Base-by-base conservation (phyloP, 2,329 filamentous ascomycete species). In the Claviceps fusiformis region DNA sequence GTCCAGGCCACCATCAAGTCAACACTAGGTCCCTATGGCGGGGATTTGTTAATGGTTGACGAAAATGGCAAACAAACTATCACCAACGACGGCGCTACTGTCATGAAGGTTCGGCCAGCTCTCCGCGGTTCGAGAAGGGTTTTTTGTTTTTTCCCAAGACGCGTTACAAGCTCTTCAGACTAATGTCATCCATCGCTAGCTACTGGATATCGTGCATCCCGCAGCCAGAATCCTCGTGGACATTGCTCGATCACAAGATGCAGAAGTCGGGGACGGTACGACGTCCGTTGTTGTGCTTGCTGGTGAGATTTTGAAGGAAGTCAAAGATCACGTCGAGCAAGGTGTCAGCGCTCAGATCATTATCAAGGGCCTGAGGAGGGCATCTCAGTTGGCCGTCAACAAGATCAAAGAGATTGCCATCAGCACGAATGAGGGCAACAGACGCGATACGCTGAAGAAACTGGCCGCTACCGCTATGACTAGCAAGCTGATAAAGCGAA, bases 331-430 rank as follows among this genome's bases (percentile, higher is more conserved):
- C 66, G 92, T 98, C 56, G 93, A 98, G 75, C 88, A 95, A 71
- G 93, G 93, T 57, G 88, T 97, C 65, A 96, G 91, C 79, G 88
- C 91, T 68, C 93, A 97, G 78, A 89, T 90, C 59, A 96, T 98
- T 71, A 89, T 97, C 72, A 98, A 97, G 79, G 92, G 89, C 57
- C 75, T 98, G 69, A 82, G 93, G 73, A 89, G 86, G 75, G 89
- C 92, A 10, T 89, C 86, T 52, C 76, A 80, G 61, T 88, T 97
- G 82, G 92, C 93, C 19, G 89, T 97, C 70, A 97, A 97, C 79
- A 97, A 96, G 79, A 86, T 98, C 71, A 95, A 95, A 80, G 93
- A 98, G 75, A 95, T 98, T 70, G 87, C 91, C 50, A 82, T 97
- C 62, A 84, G 84, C 73, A 91, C 89, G 55, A 81, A 83, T 62